Conservation (phyloP, 176 grass and related monocot genomes). For the Oryza longistaminata region DNA sequence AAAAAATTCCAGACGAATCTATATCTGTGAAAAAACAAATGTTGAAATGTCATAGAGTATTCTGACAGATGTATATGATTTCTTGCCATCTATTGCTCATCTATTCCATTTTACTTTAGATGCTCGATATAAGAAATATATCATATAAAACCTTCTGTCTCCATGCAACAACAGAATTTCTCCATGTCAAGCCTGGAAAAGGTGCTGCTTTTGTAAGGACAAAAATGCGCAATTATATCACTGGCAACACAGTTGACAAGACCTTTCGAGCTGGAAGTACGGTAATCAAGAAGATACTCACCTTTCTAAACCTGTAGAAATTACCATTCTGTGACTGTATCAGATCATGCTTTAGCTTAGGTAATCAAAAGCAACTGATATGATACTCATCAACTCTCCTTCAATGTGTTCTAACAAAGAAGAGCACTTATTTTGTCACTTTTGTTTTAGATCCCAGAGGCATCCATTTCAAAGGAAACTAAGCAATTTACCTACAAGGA, state of each 20-base stretch:
- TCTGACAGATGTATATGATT: background rate
- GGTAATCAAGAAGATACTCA: conserved; percentile 57
- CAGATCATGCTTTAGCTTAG: background rate
- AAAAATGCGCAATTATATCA: conserved; percentile 83
- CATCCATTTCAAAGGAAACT: conserved; percentile 84
- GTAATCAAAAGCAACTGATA: background rate
- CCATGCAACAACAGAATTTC: conserved; percentile 68
- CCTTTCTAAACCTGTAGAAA: background rate
- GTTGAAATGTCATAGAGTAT: too few relatives aligned
- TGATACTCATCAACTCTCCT: background rate
- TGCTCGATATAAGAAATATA: background rate
- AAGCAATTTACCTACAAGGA: conserved; percentile 99
- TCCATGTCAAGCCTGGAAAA: conserved; percentile 98
- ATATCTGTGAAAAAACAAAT: too few relatives aligned
- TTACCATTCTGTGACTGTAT: background rate
- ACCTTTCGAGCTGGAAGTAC: conserved; percentile 98
- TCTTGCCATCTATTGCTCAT: background rate
- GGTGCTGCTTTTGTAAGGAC: conserved; percentile 97
- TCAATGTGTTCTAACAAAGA: background rate
- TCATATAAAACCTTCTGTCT: background rate
- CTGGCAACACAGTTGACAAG: conserved; percentile 97
- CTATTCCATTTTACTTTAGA: background rate
- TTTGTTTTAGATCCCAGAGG: conserved; percentile 65
- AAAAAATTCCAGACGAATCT: too few relatives aligned
- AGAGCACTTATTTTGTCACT: background rate